A percentile compares a stretch with the other conserved stretches of the same genome.
These are phyloP conservation scores for Cryptococcus hybrid DNA, from an alignment of 1,284 basidiomycete genomes.

Conservation along the genomic window DNA sequence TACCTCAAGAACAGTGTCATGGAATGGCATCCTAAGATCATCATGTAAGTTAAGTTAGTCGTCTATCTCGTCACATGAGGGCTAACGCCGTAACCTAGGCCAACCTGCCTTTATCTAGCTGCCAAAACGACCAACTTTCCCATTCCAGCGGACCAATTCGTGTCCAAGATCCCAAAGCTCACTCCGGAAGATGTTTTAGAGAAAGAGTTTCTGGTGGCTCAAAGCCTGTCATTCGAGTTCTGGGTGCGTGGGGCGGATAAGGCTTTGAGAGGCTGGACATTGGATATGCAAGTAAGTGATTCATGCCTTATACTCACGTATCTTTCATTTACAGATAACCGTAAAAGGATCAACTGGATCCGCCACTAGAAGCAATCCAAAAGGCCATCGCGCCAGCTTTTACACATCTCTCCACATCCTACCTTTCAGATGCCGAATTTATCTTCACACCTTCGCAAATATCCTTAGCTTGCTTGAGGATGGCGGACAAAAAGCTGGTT, in stretches of 20 bases:
- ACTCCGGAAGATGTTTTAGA: conserved; percentile 78
- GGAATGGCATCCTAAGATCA: conserved; percentile 98
- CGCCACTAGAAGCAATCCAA: conserved; percentile 21
- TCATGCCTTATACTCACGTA: background rate
- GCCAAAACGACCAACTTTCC: conserved; percentile 96
- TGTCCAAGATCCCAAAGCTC: conserved; percentile 74
- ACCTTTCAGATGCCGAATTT: conserved; percentile 88
- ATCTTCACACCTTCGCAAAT: conserved; percentile 92
- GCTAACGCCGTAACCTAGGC: conserved; percentile 57
- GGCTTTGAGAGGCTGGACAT: conserved; percentile 81
- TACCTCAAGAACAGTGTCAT: conserved; percentile 97
- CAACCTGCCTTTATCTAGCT: conserved; percentile 91
- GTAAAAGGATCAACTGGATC: conserved; percentile 16
- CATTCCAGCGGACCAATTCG: conserved; percentile 80
- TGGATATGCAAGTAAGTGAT: conserved; percentile 77
- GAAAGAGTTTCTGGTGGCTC: conserved; percentile 92
- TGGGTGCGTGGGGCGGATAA: conserved; percentile 87
- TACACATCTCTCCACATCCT: conserved; percentile 62
- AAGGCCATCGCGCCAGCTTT: conserved; percentile 26
- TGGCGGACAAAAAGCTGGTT: conserved; percentile 63
- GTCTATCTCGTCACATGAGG: background rate
- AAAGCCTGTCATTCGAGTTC: conserved; percentile 90
- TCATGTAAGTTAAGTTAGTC: conserved; percentile 68
- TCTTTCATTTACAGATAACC: background rate
- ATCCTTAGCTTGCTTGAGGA: conserved; percentile 75